phyloP scores from a whole-genome alignment of 345 rosid genomes.

The Leavenworthia alabamica region DNA sequence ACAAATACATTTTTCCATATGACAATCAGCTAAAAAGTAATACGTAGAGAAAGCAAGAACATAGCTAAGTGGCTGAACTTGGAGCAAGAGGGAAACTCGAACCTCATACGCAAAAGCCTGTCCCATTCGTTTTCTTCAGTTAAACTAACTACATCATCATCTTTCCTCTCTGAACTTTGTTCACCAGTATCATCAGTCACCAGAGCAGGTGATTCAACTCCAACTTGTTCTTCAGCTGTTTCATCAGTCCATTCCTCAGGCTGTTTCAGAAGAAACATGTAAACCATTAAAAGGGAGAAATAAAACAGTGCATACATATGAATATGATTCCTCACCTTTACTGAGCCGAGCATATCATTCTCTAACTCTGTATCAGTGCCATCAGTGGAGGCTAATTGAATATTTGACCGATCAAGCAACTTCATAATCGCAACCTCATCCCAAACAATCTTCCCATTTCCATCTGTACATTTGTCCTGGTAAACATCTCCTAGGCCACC shows the following conservation, averaged over 20 bases:
- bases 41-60: constrained; percentile 4
- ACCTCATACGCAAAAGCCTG: constrained; percentile 94
- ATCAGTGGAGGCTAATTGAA: constrained; percentile 63
- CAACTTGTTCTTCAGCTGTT: constrained; percentile 68
- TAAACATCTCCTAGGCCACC: constrained; percentile 99
- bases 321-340: constrained; percentile 56
- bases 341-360: constrained; percentile 98
- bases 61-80: background rate
- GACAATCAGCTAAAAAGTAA: constrained; percentile 4
- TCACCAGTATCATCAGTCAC: constrained; percentile 48
- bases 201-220: constrained; percentile 64
- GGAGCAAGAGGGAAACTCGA: constrained; percentile 12
- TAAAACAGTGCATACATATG: constrained; percentile 1
- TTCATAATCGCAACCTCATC: constrained; percentile 83
- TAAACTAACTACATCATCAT: constrained; percentile 40
- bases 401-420: constrained; percentile 88
- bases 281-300: background rate
- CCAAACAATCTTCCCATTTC: constrained; percentile 80
- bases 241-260: constrained; percentile 96
- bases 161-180: constrained; percentile 66
- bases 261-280: constrained; percentile 38
- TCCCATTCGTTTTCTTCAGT: constrained; percentile 99
- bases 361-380: constrained; percentile 70
- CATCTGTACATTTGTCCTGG: constrained; percentile 92
- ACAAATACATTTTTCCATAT: constrained; percentile 20